Base-by-base conservation (phyloP, 257 asterid genomes). In the Przewalskia tangutica region DNA sequence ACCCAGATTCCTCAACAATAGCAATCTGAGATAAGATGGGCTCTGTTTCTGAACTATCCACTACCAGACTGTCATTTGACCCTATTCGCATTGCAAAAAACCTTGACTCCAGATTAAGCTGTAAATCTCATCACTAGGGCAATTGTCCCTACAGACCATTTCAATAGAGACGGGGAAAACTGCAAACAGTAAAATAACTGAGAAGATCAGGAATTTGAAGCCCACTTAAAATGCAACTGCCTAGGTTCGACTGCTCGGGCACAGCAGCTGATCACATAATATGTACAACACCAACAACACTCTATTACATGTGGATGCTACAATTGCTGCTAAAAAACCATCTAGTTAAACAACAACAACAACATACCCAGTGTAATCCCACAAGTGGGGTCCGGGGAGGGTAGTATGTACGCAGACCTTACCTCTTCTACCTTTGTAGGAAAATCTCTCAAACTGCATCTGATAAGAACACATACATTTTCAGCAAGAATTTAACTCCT, bases 11-110 rank as follows among this genome's bases (percentile, higher is more conserved):
- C 84, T 89, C 88, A 36, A 79, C 82, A 58, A 77, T 17, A 81
- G 82, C 62, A 44, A 90, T 87, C 73, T 89, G 93, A 65, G 92
- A 80, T 86, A 96, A 89, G 84, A 96, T 96, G 85, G 99, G 98
- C 84, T 90, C 98, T 63, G 93, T 94, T 89, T 96, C 99, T 81
- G 96, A 92, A 84, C 89, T 79, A 91, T 92, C 95, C 80, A 83
- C 90, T 46, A 88, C 85, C 79, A 88, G 90, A 86, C 83, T 89
- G 81, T 91, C 98, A 89, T 91, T 92, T 80, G 90, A 86, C 63
- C 81, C 90, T 89, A 93, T 86, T 84, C 90, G 97, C 99, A 96
- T 95, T 59, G 85, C 86, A 81, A 82, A 82, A 86, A 58, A 70
- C 85, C 82, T 84, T 80, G 87, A 82, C 70, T 77, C 89, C 84